Evolutionary conservation across 306 rosid genomes (phyloP), one percentile per base, ranked within the genome.

Genomic region (Cyclanthera cordifolia): DNA sequence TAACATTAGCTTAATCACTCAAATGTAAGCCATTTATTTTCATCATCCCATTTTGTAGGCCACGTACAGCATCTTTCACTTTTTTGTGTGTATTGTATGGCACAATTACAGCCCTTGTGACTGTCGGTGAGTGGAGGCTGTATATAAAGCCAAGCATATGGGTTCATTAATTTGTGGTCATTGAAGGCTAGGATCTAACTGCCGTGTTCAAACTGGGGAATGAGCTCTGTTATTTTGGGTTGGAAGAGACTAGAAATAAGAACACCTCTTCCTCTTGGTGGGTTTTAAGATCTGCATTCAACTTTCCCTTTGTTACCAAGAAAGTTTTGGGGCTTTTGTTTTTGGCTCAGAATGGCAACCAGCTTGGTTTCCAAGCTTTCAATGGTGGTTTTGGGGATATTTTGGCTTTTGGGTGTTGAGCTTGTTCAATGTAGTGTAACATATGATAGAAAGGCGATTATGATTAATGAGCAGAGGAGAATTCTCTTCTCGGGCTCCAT

Each of bases 401-500:
- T 76, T 47, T 77, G 82, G 70, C 60, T 39, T 60, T 45, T 86
- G 74, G 79, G 82, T 76, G 45, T 79, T 68, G 82, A 74, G 59
- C 46, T 88, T 63, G 80, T 78, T 71, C 84, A 82, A n/a, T 88
- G 87, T 41, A 66, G 60, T 51, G 99, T 94, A 3, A 88, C 96
- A 11, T 94, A 94, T 69, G 99, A 94, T 73, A 83, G 84, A 65
- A 94, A 90, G 69, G 97, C 99, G 66, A 83, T 94, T 32, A 30
- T 94, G 67, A 94, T 94, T 72, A 83, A 94, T 83, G 97, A 92
- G 78, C 90, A 94, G 60, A 85, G 99, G 75, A 83, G 97, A 85
- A 76, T 94, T 74, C 99, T 94, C 60, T 79, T 94, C 50, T 94
- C 99, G 74, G 99, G 99, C 30, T 94, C 99, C 15, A 86, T 94